Percentiles rank a stretch among this genome's conserved stretches.
phyloP scores from a whole-genome alignment of 2,329 filamentous ascomycete species.

The Arthrobotrys pseudoclavata region DNA sequence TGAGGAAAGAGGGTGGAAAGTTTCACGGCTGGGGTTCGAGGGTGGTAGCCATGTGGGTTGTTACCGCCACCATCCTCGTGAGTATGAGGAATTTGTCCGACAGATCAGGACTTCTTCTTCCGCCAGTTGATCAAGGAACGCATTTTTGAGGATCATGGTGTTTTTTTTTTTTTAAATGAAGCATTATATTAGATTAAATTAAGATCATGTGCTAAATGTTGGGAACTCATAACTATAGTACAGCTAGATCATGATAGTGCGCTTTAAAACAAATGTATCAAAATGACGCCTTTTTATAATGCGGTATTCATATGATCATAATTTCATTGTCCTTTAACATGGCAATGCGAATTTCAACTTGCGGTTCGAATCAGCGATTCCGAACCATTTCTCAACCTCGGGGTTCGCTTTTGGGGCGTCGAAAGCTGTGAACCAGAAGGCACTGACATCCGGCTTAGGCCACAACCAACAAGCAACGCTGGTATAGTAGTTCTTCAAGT shows the following conservation, averaged over 20 bases:
- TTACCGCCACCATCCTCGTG: constrained; percentile 43
- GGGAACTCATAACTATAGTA: constrained; percentile 11
- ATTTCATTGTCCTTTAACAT: constrained; percentile 20
- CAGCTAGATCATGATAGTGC: neutral
- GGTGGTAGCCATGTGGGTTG: constrained; percentile 49
- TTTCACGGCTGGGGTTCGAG: constrained; percentile 29
- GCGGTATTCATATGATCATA: constrained; percentile 10
- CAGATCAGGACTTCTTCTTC: constrained; percentile 21
- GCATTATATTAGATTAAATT: constrained; percentile 6
- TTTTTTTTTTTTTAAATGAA: neutral
- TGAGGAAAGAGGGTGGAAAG: constrained; percentile 47
- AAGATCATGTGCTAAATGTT: neutral
- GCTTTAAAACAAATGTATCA: neutral
- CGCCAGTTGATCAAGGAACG: neutral
- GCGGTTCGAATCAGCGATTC: constrained; percentile 30
- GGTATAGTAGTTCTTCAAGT: constrained; percentile 75
- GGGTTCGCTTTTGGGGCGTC: constrained; percentile 40
- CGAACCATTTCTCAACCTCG: constrained; percentile 41
- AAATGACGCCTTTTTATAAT: constrained; percentile 18
- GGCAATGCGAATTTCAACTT: constrained; percentile 45
- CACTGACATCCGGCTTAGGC: constrained; percentile 43
- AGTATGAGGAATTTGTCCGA: constrained; percentile 42
- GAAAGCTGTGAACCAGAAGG: constrained; percentile 63
- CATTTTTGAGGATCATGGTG: neutral
- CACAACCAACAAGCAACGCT: constrained; percentile 71